Base-by-base conservation (phyloP, 2,329 filamentous ascomycete species). In the Penicillium freii region DNA sequence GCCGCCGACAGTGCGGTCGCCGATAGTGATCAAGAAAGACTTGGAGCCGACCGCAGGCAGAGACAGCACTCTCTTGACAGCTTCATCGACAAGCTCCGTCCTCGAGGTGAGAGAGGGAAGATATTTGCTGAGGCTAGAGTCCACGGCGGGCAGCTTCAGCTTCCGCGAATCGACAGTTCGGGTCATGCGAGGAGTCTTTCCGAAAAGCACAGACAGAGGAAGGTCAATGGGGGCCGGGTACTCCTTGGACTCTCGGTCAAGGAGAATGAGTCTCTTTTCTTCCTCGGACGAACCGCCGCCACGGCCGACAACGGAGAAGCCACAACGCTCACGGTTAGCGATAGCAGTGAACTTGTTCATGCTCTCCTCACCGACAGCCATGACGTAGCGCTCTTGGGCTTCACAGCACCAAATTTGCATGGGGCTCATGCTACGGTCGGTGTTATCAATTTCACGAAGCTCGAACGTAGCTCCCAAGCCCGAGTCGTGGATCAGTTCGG, bases 401-500 rank as follows among this genome's bases (percentile, higher is more conserved):
- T 97, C 93, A 67, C 93, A 96, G 75, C 94, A 97, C 92, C 93
- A 97, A 46, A 99, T 96, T 72, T 97, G 91, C 57, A 99, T 84
- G 21, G 94, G 94, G 69, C 91, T 96, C 89, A 99, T 93, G 71
- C 91, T 89, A 62, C 82, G 86, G 75, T 97, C 94, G 2, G 91
- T 90, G 72, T 86, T 96, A 72, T 97, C 92, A 38, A 99, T 83
- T 69, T 97, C 91, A 62, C 94, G 87, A n/a, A 99, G 82, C 75
- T 99, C 93, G 64, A 99, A 97, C 45, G 86, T 88, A 50, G 92
- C 94, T 55, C 94, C 94, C 52, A 91, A 88, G 1, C 91, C 91
- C 47, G 93, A 92, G 73, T 99, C 94, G 67, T 95, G 90, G 42
- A 96, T 92, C 47, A 97, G 81, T 73, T 96, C 92, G 9, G 93